Conservation (phyloP, 73 alveolate species). For the Tetrahymena elliotti region DNA sequence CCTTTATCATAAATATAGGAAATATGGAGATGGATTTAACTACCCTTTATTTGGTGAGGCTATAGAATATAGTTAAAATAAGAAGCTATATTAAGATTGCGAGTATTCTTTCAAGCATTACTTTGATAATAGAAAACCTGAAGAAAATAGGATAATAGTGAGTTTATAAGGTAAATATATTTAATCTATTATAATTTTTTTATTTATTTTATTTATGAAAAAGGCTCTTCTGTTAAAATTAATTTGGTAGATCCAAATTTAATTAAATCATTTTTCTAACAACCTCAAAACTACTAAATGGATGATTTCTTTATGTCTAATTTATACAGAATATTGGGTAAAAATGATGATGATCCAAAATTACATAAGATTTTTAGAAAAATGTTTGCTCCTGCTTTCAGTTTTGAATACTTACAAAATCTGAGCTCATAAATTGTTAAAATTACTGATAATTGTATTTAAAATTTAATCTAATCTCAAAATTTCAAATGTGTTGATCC, state of each 20-base stretch:
- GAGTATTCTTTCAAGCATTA: background rate
- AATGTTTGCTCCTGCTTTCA: background rate
- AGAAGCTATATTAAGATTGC: background rate
- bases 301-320: background rate
- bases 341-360: background rate
- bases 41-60: background rate
- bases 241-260: background rate
- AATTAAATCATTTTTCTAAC: background rate
- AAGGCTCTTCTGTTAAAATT: background rate
- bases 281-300: background rate
- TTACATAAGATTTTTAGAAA: background rate
- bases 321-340: background rate
- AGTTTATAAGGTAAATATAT: background rate
- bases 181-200: too few relatives aligned
- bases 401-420: background rate
- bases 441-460: background rate
- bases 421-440: background rate
- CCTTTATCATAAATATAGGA: background rate
- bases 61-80: background rate
- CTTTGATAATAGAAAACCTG: background rate
- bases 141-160: background rate
- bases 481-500: background rate
- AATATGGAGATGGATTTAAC: background rate
- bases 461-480: background rate
- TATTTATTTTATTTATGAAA: background rate